Conservation (phyloP, 2,329 filamentous ascomycete species). For the Alternaria brassicicola region DNA sequence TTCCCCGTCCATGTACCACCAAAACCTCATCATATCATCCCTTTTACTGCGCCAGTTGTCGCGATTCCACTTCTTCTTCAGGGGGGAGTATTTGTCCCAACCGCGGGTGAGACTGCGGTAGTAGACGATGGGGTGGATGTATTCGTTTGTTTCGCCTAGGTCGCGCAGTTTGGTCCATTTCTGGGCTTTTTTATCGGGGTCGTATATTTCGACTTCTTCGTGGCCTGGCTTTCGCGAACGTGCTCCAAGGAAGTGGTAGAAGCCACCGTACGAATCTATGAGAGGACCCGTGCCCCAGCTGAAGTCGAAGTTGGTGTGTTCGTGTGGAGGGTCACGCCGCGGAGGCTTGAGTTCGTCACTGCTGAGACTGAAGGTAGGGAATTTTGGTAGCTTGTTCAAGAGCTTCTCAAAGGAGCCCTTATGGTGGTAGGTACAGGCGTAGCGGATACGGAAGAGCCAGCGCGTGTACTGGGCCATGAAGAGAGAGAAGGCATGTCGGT, state of each 20-base stretch:
- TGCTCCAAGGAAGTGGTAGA: conserved; percentile 53
- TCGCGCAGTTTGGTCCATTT: conserved; percentile 47
- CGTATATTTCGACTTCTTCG: conserved; percentile 47
- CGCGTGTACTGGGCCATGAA: conserved; percentile 50
- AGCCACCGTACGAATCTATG: conserved; percentile 49
- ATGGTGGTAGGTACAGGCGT: conserved; percentile 42
- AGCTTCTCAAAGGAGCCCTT: conserved; percentile 18
- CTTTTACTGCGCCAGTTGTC: conserved; percentile 13
- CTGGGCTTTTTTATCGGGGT: conserved; percentile 41
- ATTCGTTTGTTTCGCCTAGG: conserved; percentile 56
- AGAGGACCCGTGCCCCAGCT: conserved; percentile 56
- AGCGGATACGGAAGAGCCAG: conserved; percentile 40
- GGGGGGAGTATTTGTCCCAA: conserved; percentile 31
- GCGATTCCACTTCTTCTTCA: conserved; percentile 31
- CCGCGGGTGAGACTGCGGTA: conserved; percentile 35
- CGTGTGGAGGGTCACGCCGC: conserved; percentile 37
- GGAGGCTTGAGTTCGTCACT: conserved; percentile 28
- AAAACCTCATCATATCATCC: conserved; percentile 31
- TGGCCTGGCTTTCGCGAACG: conserved; percentile 53
- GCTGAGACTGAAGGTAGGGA: conserved; percentile 31
- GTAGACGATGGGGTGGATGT: conserved; percentile 54
- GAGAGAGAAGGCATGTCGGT: conserved; percentile 51
- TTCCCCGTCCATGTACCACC: conserved; percentile 35
- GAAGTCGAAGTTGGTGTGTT: conserved; percentile 47
- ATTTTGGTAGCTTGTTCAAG: conserved; percentile 17